These are phyloP conservation scores for Flaveria linearis DNA, from an alignment of 129 eudicot genomes.

Conservation along the genomic window DNA sequence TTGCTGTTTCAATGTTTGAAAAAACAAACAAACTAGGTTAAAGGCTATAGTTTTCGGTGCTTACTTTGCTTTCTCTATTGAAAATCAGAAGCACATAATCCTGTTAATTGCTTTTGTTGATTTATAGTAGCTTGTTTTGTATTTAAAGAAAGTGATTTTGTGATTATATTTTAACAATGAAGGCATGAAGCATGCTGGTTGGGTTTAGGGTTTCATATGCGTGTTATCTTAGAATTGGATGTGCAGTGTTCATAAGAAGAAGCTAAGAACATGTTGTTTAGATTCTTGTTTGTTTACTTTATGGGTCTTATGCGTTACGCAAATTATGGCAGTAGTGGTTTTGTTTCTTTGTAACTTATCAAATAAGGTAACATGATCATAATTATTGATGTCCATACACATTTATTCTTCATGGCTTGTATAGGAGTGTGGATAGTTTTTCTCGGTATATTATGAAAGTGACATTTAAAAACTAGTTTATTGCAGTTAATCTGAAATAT, in stretches of 20 bases:
- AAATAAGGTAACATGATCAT: constrained; percentile 3
- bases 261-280: neutral
- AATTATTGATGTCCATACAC: neutral
- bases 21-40: constrained; percentile 16
- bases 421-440: neutral
- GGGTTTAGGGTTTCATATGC: constrained; percentile 2
- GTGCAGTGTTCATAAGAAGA: neutral
- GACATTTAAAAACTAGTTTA: neutral
- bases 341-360: constrained; percentile 11
- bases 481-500: neutral
- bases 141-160: neutral
- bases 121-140: neutral
- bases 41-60: neutral
- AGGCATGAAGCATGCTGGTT: neutral
- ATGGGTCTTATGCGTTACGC: neutral
- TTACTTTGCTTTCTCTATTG: neutral
- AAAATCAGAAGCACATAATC: neutral
- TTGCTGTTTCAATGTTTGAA: neutral
- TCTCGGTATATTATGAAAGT: neutral
- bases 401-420: neutral
- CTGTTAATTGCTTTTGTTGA: neutral
- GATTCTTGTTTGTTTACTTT: neutral
- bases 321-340: neutral
- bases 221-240: constrained; percentile 18
- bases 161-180: neutral